Conservation (phyloP, 371 early-diverging fungal genomes). For the Coemansia sp. region DNA sequence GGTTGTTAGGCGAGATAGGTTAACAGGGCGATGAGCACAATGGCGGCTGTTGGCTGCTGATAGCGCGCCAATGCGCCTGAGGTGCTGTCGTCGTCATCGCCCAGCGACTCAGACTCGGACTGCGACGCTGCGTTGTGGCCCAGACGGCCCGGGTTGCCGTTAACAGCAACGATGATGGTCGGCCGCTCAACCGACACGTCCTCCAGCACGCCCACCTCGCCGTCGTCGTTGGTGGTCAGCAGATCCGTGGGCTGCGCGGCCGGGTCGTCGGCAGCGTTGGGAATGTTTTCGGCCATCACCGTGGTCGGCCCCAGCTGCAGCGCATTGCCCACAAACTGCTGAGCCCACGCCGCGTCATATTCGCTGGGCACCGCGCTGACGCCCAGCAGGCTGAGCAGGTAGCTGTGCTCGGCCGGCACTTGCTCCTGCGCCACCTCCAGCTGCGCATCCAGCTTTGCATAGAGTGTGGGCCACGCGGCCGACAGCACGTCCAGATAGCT, state of each 20-base stretch:
- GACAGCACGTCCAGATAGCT: conserved; percentile 34
- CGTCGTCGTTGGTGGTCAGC: conserved; percentile 18
- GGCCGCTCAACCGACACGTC: conserved; percentile 17
- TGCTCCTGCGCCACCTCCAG: conserved; percentile 20
- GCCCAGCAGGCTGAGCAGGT: conserved; percentile 23
- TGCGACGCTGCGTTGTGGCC: conserved; percentile 5
- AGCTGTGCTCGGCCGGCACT: conserved; percentile 39
- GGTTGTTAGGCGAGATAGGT: too few species aligned
- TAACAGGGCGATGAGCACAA: too few species aligned
- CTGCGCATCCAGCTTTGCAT: conserved; percentile 24
- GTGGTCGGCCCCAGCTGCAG: conserved; percentile 35
- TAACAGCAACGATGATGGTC: conserved; percentile 37
- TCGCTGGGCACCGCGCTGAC: conserved; percentile 23
- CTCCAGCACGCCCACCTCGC: conserved; percentile 17
- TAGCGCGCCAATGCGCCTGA: too few species aligned
- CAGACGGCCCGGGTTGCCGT: conserved; percentile 23
- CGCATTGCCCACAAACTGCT: conserved; percentile 19
- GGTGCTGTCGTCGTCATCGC: not conserved
- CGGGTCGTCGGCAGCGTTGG: conserved; percentile 14
- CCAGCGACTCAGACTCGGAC: not conserved
- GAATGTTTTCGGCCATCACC: conserved; percentile 22
- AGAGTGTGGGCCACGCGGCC: conserved; percentile 31
- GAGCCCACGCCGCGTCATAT: conserved; percentile 30
- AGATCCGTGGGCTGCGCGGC: conserved; percentile 15
- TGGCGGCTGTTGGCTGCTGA: too few species aligned